Base-by-base conservation (phyloP, 345 rosid species). In the Lumnitzera littorea region DNA sequence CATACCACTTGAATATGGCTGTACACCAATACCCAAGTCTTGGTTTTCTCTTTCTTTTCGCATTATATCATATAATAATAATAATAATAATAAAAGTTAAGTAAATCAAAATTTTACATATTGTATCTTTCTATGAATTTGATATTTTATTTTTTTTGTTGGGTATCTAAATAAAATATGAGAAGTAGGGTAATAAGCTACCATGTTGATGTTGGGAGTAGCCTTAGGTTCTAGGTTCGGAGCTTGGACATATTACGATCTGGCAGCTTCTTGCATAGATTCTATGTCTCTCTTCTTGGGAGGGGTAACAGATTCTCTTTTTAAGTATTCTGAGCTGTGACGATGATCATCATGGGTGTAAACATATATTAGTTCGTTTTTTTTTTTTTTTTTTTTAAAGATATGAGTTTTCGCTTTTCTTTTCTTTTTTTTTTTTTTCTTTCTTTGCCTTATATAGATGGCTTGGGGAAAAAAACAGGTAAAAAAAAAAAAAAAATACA, bases 201-300 rank as follows among this genome's bases (percentile, higher is more conserved):
- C 7, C 10, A 1, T 36, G 43, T 36, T 36, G 10, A 9, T 36
- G 43, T 36, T 36, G 10, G 43, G 9, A 36, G 9, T 36, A 36
- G 43, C 43, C 43, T 20, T 5, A 36, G 43, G 43, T 36, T 36
- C 9, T 5, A 36, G 9, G 43, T 36, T 36, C 43, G 7, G 11
- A 53, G 56, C 56, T 4, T 55, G 51, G 62, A 59, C 36, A n/a
- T n/a, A 24, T 46, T 59, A 53, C 17, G 17, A 17, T 53, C 56
- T 53, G 27, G 23, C 56, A 53, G 27, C 25, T 53, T 27, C 56
- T 53, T 53, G 56, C 43, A 36, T 36, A 7, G 43, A 36, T 36
- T 36, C 43, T 36, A 36, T 36, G 5, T 36, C 43, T 36, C 43
- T 36, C 43, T 36, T 36, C 43, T 36, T 36, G 56, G 27, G 17